Evolutionary conservation across 1,139 yeast genomes (phyloP).

Genomic region (Yamadazyma conglobata): DNA sequence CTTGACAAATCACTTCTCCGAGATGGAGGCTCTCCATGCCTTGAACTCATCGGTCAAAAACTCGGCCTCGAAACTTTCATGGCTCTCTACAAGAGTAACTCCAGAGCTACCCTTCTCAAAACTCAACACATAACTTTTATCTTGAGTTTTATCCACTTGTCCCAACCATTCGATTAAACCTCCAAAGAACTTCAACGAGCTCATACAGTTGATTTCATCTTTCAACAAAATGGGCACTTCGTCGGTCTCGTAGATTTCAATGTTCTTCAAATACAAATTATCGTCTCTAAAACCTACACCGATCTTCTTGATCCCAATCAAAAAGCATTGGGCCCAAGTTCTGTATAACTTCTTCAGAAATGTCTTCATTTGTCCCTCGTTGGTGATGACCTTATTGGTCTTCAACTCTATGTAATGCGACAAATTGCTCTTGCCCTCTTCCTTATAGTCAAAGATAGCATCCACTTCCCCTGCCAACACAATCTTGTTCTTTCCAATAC

Average conservation of each 20-base stretch:
- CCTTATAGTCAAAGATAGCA: conserved; percentile 76
- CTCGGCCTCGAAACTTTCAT: conserved; percentile 12
- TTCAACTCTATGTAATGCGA: conserved; percentile 84
- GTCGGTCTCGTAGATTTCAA: conserved; percentile 76
- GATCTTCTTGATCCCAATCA: conserved; percentile 75
- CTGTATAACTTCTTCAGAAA: conserved; percentile 74
- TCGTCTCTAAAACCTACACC: conserved; percentile 88
- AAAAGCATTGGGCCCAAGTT: conserved; percentile 93
- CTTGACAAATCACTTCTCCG: no score
- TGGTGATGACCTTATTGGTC: conserved; percentile 56
- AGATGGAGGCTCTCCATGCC: conserved; percentile 11
- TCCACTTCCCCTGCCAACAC: conserved; percentile 89
- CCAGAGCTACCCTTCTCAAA: conserved; percentile 1
- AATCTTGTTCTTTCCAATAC: conserved; percentile 69
- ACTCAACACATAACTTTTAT: conserved; percentile 10
- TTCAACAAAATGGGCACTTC: conserved; percentile 66
- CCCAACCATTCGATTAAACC: conserved; percentile 78
- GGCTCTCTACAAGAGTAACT: conserved; percentile 6
- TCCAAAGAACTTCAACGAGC: conserved; percentile 80
- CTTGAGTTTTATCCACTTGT: conserved; percentile 41
- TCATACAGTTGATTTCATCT: conserved; percentile 66
- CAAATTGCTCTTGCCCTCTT: conserved; percentile 42
- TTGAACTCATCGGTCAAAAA: conserved; percentile 14
- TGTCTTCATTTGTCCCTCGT: conserved; percentile 48
- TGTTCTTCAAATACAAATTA: conserved; percentile 52